phyloP scores from a whole-genome alignment of 2,329 filamentous ascomycete genomes.

The Eutypa lata region DNA sequence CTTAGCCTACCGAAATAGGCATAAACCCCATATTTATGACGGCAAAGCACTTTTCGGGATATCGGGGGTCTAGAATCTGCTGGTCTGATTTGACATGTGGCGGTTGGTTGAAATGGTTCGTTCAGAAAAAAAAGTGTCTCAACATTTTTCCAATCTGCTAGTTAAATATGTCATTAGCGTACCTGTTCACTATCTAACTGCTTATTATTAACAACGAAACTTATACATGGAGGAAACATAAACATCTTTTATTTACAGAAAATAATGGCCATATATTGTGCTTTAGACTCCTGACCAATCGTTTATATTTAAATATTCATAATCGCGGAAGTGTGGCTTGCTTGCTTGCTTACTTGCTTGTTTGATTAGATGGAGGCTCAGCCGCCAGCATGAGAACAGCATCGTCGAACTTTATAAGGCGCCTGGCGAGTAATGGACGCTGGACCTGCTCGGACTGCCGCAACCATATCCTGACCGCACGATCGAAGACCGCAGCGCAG shows the following conservation, averaged over 20 bases:
- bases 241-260: no score
- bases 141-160: not conserved
- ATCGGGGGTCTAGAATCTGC: not conserved
- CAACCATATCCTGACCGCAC: conserved; percentile 32
- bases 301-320: not conserved
- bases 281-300: not conserved
- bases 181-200: no score
- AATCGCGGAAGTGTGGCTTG: not conserved
- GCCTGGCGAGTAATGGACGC: conserved; percentile 35
- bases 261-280: no score
- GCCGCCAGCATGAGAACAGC: conserved; percentile 37
- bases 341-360: not conserved
- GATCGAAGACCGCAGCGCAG: conserved; percentile 18
- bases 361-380: not conserved
- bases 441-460: conserved; percentile 48
- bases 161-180: not conserved
- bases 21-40: not conserved
- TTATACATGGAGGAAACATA: no score
- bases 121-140: not conserved
- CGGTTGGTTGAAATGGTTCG: not conserved
- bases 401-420: conserved; percentile 34
- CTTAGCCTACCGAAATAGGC: not conserved
- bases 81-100: not conserved
- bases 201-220: no score
- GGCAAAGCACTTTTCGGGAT: not conserved